Evolutionary conservation across 768 basidiomycete species (phyloP).

Genomic region (Trametes cingulata): DNA sequence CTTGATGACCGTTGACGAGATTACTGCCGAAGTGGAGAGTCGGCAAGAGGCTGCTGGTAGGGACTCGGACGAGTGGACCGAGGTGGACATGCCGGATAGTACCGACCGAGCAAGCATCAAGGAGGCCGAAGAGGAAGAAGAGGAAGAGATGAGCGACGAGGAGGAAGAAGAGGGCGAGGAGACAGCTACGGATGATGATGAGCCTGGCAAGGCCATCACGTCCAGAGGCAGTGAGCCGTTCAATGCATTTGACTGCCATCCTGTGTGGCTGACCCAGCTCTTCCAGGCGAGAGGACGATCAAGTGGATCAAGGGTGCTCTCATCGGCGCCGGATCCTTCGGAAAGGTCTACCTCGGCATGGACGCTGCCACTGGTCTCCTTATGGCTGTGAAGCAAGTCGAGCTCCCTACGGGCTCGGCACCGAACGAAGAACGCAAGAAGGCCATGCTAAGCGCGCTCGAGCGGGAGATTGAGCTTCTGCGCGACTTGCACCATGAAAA

Average conservation of each 20-base stretch:
- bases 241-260: neutral
- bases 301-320: slow-evolving; percentile 98
- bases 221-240: slow-evolving; percentile 51
- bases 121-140: slow-evolving; percentile 43
- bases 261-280: neutral
- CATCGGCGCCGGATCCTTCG: slow-evolving; percentile 93
- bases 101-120: slow-evolving; percentile 36
- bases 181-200: slow-evolving; percentile 41
- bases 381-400: slow-evolving; percentile 98
- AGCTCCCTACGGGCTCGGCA: slow-evolving; percentile 79
- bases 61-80: slow-evolving; percentile 68
- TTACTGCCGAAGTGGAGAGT: slow-evolving; percentile 93
- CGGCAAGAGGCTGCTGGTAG: slow-evolving; percentile 49
- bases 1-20: slow-evolving; percentile 94
- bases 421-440: slow-evolving; percentile 92
- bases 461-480: slow-evolving; percentile 91
- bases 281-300: slow-evolving; percentile 54
- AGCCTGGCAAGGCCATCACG: slow-evolving; percentile 52
- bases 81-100: slow-evolving; percentile 57
- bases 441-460: slow-evolving; percentile 88
- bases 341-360: slow-evolving; percentile 95
- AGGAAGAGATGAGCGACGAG: slow-evolving; percentile 44
- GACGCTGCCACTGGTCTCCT: slow-evolving; percentile 86
- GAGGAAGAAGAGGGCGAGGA: slow-evolving; percentile 51
- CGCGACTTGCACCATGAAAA: slow-evolving; percentile 93